Evolutionary conservation across 1,284 basidiomycete species (phyloP).

Genomic region (Ustilago tritici): DNA sequence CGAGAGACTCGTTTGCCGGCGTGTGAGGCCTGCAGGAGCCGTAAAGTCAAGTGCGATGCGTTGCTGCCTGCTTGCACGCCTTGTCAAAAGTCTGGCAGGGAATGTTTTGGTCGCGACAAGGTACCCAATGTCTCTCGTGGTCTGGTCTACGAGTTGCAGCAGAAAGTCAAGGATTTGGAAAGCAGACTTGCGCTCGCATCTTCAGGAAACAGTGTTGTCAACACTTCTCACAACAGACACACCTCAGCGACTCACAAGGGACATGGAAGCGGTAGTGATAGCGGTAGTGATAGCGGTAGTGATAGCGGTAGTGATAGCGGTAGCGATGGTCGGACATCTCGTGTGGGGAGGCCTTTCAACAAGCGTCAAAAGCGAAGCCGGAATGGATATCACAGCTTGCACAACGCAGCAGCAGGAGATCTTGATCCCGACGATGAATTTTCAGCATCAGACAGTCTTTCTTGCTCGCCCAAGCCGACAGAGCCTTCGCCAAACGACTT

Average conservation of each 20-base stretch:
- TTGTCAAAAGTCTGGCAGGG: conserved; percentile 39
- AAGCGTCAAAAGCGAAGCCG: conserved; percentile 24
- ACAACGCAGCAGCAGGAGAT: conserved; percentile 7
- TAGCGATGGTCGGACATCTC: conserved; percentile 10
- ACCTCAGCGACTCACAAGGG: background rate
- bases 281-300: too few relatives aligned
- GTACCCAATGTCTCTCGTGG: conserved; percentile 41
- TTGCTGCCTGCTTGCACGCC: conserved; percentile 48
- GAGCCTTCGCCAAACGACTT: conserved; percentile 43
- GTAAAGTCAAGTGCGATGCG: conserved; percentile 53
- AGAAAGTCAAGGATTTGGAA: conserved; percentile 49
- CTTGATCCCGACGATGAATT: conserved; percentile 14
- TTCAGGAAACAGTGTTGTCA: background rate
- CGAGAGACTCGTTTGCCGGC: conserved; percentile 40
- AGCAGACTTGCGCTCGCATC: conserved; percentile 34
- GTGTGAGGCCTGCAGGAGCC: conserved; percentile 42
- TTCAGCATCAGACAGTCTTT: conserved; percentile 22
- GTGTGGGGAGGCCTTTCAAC: background rate
- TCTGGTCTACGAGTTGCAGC: conserved; percentile 44
- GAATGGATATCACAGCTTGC: conserved; percentile 8
- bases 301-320: conserved; percentile 19
- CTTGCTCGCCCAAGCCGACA: conserved; percentile 18
- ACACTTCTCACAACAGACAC: background rate
- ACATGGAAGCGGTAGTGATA: conserved; percentile 8
- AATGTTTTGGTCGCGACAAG: conserved; percentile 50